These are phyloP conservation scores for Kurtzmaniella cleridarum DNA, from an alignment of 805 yeast genomes.

Conservation along the genomic window DNA sequence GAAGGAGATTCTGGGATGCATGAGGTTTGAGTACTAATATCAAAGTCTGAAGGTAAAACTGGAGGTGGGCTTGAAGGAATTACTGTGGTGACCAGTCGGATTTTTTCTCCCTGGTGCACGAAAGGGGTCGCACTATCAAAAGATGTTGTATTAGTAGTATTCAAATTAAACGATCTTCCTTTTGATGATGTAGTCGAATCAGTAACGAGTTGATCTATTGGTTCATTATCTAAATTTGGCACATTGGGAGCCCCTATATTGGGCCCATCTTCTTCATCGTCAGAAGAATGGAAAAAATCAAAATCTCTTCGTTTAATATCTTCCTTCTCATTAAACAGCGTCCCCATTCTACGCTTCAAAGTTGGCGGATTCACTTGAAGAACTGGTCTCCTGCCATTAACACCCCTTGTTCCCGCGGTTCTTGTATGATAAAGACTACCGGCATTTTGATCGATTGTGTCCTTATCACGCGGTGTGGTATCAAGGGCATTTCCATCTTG, in stretches of 20 bases:
- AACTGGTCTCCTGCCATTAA: constrained; percentile 12
- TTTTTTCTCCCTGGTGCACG: too few species aligned
- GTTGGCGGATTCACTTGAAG: constrained; percentile 20
- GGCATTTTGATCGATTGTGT: constrained; percentile 39
- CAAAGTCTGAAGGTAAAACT: constrained; percentile 25
- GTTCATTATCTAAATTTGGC: background rate
- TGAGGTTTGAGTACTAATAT: constrained; percentile 15
- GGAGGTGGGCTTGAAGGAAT: constrained; percentile 39
- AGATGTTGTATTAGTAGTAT: too few species aligned
- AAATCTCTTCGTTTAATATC: constrained; percentile 31
- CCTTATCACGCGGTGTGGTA: constrained; percentile 36
- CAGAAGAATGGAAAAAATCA: constrained; percentile 6
- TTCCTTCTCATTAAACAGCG: constrained; percentile 37
- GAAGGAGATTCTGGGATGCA: constrained; percentile 1
- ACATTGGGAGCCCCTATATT: constrained; percentile 2
- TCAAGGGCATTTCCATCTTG: constrained; percentile 26
- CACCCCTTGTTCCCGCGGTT: constrained; percentile 8
- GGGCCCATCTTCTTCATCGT: constrained; percentile 7
- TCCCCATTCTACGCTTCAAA: constrained; percentile 39
- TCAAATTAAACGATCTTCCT: too few species aligned
- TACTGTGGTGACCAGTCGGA: constrained; percentile 4
- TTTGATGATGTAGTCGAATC: too few species aligned
- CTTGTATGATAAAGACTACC: constrained; percentile 41
- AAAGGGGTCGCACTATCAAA: too few species aligned
- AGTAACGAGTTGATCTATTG: too few species aligned